These are phyloP conservation scores for Malassezia caprae DNA, from an alignment of 1,284 basidiomycete genomes.

Conservation along the genomic window DNA sequence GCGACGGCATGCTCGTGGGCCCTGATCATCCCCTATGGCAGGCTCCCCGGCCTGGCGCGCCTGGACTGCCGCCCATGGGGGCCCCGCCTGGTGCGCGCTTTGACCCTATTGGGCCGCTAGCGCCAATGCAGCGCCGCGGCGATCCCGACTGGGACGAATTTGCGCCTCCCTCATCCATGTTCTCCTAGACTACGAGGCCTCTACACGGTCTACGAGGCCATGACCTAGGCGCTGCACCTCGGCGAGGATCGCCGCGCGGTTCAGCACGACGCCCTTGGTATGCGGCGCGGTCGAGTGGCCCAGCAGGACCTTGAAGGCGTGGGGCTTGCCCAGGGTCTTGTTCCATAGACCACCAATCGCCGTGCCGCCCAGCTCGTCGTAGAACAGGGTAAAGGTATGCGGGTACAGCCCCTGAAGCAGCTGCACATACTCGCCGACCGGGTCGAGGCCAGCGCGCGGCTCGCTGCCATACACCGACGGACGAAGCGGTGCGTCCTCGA, in stretches of 20 bases:
- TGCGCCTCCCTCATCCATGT: conserved; percentile 6
- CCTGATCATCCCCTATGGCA: conserved; percentile 12
- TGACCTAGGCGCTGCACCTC: conserved; percentile 72
- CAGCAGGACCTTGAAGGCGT: conserved; percentile 69
- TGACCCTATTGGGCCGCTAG: conserved; percentile 6
- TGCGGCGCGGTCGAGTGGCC: conserved; percentile 57
- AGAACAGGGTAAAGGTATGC: conserved; percentile 73
- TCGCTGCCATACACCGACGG: conserved; percentile 36
- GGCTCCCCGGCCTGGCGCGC: neutral
- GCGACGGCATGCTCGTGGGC: conserved; percentile 16
- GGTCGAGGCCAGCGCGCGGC: conserved; percentile 58
- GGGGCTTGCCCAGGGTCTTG: conserved; percentile 52
- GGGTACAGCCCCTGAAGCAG: conserved; percentile 61
- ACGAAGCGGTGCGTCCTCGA: conserved; percentile 30
- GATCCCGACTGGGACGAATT: conserved; percentile 17
- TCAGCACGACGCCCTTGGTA: conserved; percentile 55
- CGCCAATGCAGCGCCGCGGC: neutral
- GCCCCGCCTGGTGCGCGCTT: conserved; percentile 15
- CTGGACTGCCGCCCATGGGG: conserved; percentile 5
- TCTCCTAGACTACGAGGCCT: conserved; percentile 10
- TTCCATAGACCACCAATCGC: conserved; percentile 80
- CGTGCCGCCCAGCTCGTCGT: conserved; percentile 68
- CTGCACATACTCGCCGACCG: conserved; percentile 59
- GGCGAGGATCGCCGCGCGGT: conserved; percentile 60
- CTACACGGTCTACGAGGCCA: conserved; percentile 55